Evolutionary conservation across 371 early-diverging fungal genomes (phyloP).

Genomic region (Nematocida homosporus): DNA sequence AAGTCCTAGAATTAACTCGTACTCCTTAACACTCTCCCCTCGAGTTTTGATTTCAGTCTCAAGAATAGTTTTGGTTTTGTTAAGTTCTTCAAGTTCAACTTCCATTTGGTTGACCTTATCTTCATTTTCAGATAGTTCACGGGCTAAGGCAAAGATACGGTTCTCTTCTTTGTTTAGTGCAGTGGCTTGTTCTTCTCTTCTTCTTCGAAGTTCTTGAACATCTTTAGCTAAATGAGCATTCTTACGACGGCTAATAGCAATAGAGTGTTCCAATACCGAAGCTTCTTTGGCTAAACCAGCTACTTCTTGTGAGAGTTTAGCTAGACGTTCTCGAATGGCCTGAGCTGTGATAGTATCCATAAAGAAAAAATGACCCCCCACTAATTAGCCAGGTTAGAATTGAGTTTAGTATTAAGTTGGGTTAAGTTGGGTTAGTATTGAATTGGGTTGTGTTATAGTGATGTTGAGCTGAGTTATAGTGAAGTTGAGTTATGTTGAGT

Average conservation of each 20-base stretch:
- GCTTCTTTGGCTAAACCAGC: slow-evolving; percentile 8
- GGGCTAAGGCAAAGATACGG: slow-evolving; percentile 27
- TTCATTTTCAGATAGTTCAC: slow-evolving; percentile 26
- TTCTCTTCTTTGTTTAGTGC: slow-evolving; percentile 51
- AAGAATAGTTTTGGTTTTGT: background rate
- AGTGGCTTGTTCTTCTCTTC: slow-evolving; percentile 42
- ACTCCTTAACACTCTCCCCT: slow-evolving; percentile 27
- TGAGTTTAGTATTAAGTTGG: too few relatives aligned
- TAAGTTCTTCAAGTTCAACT: slow-evolving; percentile 29
- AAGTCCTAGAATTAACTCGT: slow-evolving; percentile 30
- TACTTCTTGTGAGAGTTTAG: slow-evolving; percentile 3
- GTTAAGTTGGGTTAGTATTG: too few relatives aligned
- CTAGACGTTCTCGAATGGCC: slow-evolving; percentile 20
- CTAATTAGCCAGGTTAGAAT: too few relatives aligned
- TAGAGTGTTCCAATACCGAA: slow-evolving; percentile 8
- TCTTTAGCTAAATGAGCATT: slow-evolving; percentile 29
- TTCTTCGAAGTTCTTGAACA: slow-evolving; percentile 38
- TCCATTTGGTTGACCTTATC: slow-evolving; percentile 41
- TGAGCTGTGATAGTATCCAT: slow-evolving; percentile 5
- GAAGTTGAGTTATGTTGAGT: too few relatives aligned
- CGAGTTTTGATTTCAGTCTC: slow-evolving; percentile 5
- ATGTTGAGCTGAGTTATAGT: too few relatives aligned
- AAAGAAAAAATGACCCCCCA: background rate
- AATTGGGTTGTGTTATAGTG: too few relatives aligned
- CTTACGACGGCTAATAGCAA: slow-evolving; percentile 30